These are phyloP conservation scores for Suhomyces wounanorum DNA, from an alignment of 1,139 yeast species.

Conservation along the genomic window DNA sequence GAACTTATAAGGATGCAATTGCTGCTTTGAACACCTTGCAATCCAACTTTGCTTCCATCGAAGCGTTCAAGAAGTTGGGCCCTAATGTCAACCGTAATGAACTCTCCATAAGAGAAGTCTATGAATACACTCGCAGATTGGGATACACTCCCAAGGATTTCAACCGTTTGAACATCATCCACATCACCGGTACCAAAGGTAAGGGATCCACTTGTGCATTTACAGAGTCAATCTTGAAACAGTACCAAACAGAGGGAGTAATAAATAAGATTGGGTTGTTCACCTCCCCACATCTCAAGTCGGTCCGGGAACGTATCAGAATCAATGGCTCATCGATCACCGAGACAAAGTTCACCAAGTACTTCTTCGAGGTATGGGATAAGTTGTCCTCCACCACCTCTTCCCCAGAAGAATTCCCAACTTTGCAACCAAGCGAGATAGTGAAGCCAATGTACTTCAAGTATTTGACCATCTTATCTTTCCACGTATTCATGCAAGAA, in stretches of 20 bases:
- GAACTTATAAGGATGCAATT: constrained; percentile 71
- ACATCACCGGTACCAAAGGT: constrained; percentile 97
- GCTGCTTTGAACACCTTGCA: constrained; percentile 83
- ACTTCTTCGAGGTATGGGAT: constrained; percentile 95
- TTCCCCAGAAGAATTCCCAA: constrained; percentile 63
- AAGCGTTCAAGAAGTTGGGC: constrained; percentile 76
- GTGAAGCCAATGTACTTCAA: constrained; percentile 93
- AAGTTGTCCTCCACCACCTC: constrained; percentile 61
- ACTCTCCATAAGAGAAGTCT: constrained; percentile 80
- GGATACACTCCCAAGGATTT: constrained; percentile 77
- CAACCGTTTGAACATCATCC: constrained; percentile 75
- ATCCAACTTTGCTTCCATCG: constrained; percentile 87
- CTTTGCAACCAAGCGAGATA: constrained; percentile 60
- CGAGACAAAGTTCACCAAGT: constrained; percentile 77
- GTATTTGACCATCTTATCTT: constrained; percentile 83
- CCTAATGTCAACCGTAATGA: constrained; percentile 61
- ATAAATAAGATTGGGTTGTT: constrained; percentile 77
- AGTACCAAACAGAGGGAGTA: constrained; percentile 40
- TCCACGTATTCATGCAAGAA: constrained; percentile 85
- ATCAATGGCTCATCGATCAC: constrained; percentile 85
- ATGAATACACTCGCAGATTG: constrained; percentile 84
- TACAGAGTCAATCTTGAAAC: constrained; percentile 73
- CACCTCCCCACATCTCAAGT: constrained; percentile 92
- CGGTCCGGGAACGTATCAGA: constrained; percentile 89
- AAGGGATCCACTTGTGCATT: constrained; percentile 98